A percentile compares a stretch with the other conserved stretches of the same genome.
Conservation (phyloP, 108 stramenopile species). For the Fragilariopsis cylindrus region DNA sequence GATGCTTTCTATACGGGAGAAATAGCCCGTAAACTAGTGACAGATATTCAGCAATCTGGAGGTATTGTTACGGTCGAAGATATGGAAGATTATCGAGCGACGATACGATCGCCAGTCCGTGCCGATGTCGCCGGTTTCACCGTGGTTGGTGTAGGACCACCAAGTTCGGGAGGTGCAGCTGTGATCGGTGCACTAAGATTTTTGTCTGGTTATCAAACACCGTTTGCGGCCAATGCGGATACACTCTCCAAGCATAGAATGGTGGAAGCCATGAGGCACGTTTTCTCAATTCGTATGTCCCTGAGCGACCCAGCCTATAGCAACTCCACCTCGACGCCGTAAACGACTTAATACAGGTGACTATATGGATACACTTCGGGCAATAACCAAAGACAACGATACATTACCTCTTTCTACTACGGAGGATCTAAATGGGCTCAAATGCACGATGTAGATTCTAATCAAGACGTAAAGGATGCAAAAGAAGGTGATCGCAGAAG, state of each 20-base stretch:
- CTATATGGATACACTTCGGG: slow-evolving; percentile 66
- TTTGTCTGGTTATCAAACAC: slow-evolving; percentile 52
- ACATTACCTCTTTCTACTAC: slow-evolving; percentile 49
- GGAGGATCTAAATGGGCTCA: slow-evolving; percentile 75
- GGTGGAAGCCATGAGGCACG: slow-evolving; percentile 75
- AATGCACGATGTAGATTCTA: slow-evolving; percentile 46
- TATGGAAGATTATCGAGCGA: slow-evolving; percentile 53
- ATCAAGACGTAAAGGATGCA: slow-evolving; percentile 38
- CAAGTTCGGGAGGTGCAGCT: slow-evolving; percentile 77
- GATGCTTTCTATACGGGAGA: slow-evolving; percentile 61
- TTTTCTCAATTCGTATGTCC: slow-evolving; percentile 84
- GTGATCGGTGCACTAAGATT: slow-evolving; percentile 73
- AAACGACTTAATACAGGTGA: slow-evolving; percentile 46
- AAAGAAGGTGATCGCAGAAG: slow-evolving; percentile 59
- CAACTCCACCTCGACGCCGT: slow-evolving; percentile 44
- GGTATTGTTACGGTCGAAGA: slow-evolving; percentile 75
- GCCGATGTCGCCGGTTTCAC: slow-evolving; percentile 52
- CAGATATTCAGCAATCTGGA: slow-evolving; percentile 59
- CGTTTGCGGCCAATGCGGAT: slow-evolving; percentile 46
- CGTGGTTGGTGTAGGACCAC: slow-evolving; percentile 76
- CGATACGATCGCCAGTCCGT: slow-evolving; percentile 51
- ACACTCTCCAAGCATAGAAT: slow-evolving; percentile 69
- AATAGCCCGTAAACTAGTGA: slow-evolving; percentile 44
- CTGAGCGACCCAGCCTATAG: slow-evolving; percentile 78
- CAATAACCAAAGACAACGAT: slow-evolving; percentile 38